These are phyloP conservation scores for Uncinocarpus reesii DNA, from an alignment of 2,329 filamentous ascomycete species.

Conservation along the genomic window DNA sequence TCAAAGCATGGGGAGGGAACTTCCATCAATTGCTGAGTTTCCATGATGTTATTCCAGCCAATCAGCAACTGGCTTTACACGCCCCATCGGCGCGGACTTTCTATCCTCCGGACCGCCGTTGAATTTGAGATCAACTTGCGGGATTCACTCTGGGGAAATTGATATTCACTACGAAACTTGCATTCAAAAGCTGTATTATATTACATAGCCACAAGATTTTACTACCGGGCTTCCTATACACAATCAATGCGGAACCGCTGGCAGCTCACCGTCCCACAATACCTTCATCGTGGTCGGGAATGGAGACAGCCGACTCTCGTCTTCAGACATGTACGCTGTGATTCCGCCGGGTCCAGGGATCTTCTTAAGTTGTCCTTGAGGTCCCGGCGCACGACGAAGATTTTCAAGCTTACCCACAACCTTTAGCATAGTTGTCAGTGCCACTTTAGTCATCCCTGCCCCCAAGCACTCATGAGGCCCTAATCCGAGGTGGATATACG, in stretches of 20 bases:
- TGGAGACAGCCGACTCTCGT: constrained; percentile 35
- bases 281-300: constrained; percentile 39
- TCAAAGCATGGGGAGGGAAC: constrained; percentile 3
- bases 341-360: constrained; percentile 32
- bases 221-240: too few relatives aligned
- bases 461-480: constrained; percentile 42
- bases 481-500: constrained; percentile 38
- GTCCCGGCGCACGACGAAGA: constrained; percentile 38
- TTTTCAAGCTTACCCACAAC: constrained; percentile 37
- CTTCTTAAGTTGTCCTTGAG: constrained; percentile 40
- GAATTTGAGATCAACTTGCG: background rate
- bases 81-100: constrained; percentile 9
- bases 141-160: too few relatives aligned
- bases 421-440: constrained; percentile 36
- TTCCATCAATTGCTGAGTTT: constrained; percentile 1
- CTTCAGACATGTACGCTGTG: constrained; percentile 36
- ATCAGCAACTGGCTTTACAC: background rate
- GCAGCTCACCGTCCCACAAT: constrained; percentile 34
- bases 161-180: too few relatives aligned
- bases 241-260: constrained; percentile 14
- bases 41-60: background rate
- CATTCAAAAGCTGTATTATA: too few relatives aligned
- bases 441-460: constrained; percentile 33
- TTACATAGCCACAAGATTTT: too few relatives aligned
- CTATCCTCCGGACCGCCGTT: constrained; percentile 5